Base-by-base conservation (phyloP, 2,329 filamentous ascomycete genomes). In the Fusarium sp. region DNA sequence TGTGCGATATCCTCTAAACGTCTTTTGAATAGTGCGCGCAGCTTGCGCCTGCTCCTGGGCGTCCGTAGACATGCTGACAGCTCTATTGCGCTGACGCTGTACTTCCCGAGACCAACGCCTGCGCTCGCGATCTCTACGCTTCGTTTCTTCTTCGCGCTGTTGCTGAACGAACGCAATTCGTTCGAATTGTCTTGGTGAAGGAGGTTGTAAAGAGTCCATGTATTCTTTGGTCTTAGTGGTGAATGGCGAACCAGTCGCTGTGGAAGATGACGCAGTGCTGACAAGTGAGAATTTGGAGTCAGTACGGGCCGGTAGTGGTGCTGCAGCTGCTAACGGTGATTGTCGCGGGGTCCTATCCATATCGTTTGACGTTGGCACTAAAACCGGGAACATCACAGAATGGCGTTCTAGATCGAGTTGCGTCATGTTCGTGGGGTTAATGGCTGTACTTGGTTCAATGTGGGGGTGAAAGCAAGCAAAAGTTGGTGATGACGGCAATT, bases 1-100 rank as follows among this genome's bases (percentile, higher is more conserved):
- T 48, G 87, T 85, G 54, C 91, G 86, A 77, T 96, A 92, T 7
- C 93, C 92, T 33, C 93, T 86, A 76, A 94, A 96, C 26, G 89
- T 91, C 69, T 90, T 88, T 81, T 93, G 88, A 46, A 90, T 90
- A 26, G 87, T 73, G 22, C 80, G 81, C 5, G 87, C 87, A 4
- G 88, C 88, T 49, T 81, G 79, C 22, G 79, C 75, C 40, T 81
- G 79, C 26, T 78, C 75, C 28, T 71, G 70, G 43, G 75, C 74
- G 32, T 37, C 35, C 10, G 45, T 54, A 11, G 58, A 65, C 63
- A 56, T 60, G 51, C 56, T 69, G 17, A 45, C 48, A 20, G 45
- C 63, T 57, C 69, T 72, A 26, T 41, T 28, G 15, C 62, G 62
- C 56, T 71, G 56, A 15, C 68, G 66, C 45, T 77, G 75, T 46